Base-by-base conservation (phyloP, 495 filamentous ascomycete genomes). In the Friedmanniomyces endolithicus region DNA sequence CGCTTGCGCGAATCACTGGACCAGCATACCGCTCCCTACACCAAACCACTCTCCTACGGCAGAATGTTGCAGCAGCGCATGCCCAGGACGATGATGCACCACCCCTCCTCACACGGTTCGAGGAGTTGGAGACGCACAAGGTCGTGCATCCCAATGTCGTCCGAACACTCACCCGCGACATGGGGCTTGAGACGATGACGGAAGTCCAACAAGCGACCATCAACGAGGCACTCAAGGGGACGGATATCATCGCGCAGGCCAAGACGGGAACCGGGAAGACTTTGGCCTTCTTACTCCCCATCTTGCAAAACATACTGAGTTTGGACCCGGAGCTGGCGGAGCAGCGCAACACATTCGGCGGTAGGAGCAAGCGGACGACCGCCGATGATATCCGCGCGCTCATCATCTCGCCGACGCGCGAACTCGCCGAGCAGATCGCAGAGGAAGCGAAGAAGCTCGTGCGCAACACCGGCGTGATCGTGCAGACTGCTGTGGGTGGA, bases 371-470 rank as follows among this genome's bases (percentile, higher is more conserved):
- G 16, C 48, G 67, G n/a, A 57, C 77, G 11, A 64, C 67, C 3
- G 66, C 80, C 1, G 66, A 76, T 31, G 88, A 96, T 65, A 88
- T 96, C 57, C 82, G 88, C 52, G 84, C 87, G 24, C 81, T 98
- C 41, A 82, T 98, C 64, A 81, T 98, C 56, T 97, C 94, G 0
- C 92, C 92, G 9, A 98, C 92, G 19, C 80, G 92, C 55, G 92
- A 98, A 70, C 76, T 98, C 57, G 92, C 92, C 3, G 87, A 95
- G 67, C 92, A 98, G 71, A 97, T 98, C 60, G 86, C 84, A 11
- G 79, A 70, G 0, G 92, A 98, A 65, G 89, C 92, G 1, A 70
- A 57, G 41, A 90, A 82, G 65, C 64, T 96, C n/a, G 76, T 78
- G 3, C 40, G 37, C 8, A 71, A 75, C 50, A 94, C 87, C 0